Base-by-base conservation (phyloP, 768 basidiomycete genomes). In the Glaciozyma martinii region DNA sequence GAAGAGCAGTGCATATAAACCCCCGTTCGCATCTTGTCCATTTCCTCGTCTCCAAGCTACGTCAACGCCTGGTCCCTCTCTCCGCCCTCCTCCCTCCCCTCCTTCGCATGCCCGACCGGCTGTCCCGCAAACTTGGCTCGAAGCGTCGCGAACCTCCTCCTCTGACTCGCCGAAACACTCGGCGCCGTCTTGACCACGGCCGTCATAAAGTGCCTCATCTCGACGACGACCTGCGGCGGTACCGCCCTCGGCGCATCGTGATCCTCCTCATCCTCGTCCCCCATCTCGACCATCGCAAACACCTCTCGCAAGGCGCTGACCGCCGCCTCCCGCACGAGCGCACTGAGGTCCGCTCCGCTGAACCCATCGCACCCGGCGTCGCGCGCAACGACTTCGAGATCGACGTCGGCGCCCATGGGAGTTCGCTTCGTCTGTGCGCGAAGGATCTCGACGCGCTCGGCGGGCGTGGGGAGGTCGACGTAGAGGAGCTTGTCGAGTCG, bases 401-500 rank as follows among this genome's bases (percentile, higher is more conserved):
- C 85, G 2, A 81, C 79, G 15, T 78, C 75, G 0, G 82, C 75
- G 62, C 81, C 15, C 79, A 77, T 73, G 0, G 95, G 94, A 5
- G 88, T 88, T 71, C 87, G 87, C 27, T 81, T 73, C 1, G 94
- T 81, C 29, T 95, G 79, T 52, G 97, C 90, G 30, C 84, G 80
- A 52, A 99, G 82, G 71, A 98, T 98, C 8, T 87, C 84, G 58
- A 83, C 79, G 23, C 95, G 85, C 19, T 90, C 91, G 63, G 85
- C 82, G 12, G 86, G 83, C 72, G 90, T 87, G 12, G 95, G 95
- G 42, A 98, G 82, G 46, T 91, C 92, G 91, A 98, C 91, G 75
- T 98, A 93, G 50, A 98, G 89, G 76, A 97, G 92, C 66, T 90
- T 81, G 76, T 97, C 92, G 73, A 97, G 92, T 65, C 92, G 80